Conservation (phyloP, 179 eudicot genomes). For the Beta corolliflora region DNA sequence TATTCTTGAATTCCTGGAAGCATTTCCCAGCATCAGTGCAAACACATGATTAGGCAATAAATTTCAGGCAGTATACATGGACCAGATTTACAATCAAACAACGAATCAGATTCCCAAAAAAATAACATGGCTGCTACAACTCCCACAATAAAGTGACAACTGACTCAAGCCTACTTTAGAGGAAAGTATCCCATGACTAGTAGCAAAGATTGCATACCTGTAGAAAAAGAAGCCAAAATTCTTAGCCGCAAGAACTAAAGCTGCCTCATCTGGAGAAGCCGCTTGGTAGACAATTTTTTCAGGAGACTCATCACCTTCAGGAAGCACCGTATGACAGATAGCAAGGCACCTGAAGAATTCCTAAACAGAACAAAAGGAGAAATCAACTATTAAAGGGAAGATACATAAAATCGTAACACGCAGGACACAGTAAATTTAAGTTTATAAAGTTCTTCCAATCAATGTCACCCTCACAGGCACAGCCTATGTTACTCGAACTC, state of each 20-base stretch:
- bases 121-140: not conserved
- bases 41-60: not conserved
- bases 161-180: not conserved
- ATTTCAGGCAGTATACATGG: not conserved
- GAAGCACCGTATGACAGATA: constrained; percentile 95
- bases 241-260: constrained; percentile 93
- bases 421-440: not conserved
- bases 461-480: not conserved
- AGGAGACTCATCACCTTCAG: constrained; percentile 93
- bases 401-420: not conserved
- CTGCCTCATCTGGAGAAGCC: constrained; percentile 98
- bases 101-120: not conserved
- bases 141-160: not conserved
- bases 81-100: not conserved
- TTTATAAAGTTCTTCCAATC: not conserved
- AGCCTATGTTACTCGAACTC: not conserved
- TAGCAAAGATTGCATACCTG: constrained; percentile 46
- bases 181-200: not conserved
- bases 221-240: constrained; percentile 98
- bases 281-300: constrained; percentile 93
- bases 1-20: not conserved
- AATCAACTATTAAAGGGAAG: not conserved
- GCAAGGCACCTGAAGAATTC: constrained; percentile 99
- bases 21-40: not conserved
- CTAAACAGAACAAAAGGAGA: constrained; percentile 43